Base-by-base conservation (phyloP, 345 rosid species). In the Corymbia maculata region DNA sequence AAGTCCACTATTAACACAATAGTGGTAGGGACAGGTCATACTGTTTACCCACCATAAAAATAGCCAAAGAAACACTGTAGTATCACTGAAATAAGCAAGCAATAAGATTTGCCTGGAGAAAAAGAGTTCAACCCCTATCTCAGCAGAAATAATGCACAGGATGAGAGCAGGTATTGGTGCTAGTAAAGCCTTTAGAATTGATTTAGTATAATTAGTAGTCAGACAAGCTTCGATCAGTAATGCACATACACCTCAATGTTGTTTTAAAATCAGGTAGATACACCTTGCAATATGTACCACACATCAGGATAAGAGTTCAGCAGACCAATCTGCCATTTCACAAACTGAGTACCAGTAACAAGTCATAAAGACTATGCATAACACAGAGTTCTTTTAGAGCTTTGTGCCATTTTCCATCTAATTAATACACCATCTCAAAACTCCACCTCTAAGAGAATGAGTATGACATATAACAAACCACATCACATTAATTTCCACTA, bases 21-120 rank as follows among this genome's bases (percentile, higher is more conserved):
- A 28, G 26, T 85, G 90, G 89, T 88, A 89, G 91, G 89, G 91
- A 88, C 92, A 85, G 24, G 47, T 75, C 84, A 75, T 75, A 75
- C 84, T 9, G 28, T 42, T 36, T 90, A 91, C 91, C 45, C 36
- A 84, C 88, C 87, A 91, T 86, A 85, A 88, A 88, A 86, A 66
- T 85, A 51, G 61, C 45, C 50, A 44, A 85, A 8, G 13, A 22
- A 52, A 10, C 84, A 75, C 49, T 36, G 82, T 42, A 42, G 14
- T 45, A 75, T 75, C 84, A 75, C 84, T 42, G 26, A 75, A 75
- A 75, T 36, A 75, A 9, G 49, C 49, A 36, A 75, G 28, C 49
- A 75, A 42, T 75, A 75, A 75, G 49, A 75, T 75, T 75, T 75
- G 4, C 84, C 28, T 2, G 5, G 4, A 75, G 47, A 42, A 42